Evolutionary conservation across 1,139 yeast genomes (phyloP), one percentile per base, ranked within the genome.

Genomic region (Sugiyamaella novakii): DNA sequence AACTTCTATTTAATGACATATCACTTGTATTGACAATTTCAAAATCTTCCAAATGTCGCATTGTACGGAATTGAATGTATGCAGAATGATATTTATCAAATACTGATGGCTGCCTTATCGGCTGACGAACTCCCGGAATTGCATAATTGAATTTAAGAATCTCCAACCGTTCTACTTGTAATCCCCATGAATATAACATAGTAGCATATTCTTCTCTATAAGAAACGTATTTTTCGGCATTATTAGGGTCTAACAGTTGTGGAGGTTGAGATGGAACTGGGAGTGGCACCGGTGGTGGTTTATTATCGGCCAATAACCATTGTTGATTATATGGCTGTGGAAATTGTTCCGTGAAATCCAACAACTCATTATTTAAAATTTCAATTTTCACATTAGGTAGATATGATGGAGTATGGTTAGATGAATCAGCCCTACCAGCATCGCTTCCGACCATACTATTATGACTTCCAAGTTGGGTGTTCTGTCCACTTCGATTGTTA

Each of bases 131-230:
- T 6, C 46, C 54, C 5, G 28, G 50, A 18, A 19, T 34, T 22
- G 40, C 40, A 36, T 78, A 78, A 59, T 86, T 87, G 61, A 84
- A 83, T 65, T 89, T 89, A 50, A 88, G 67, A 5, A 91, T 78
- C 60, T 91, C 92, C 28, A 87, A 79, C 31, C 96, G 69, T 57
- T 83, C 80, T 15, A 86, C 76, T 0, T 89, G 87, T 24, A 89
- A 72, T 0, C 92, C 94, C 98, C 98, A 91, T 34, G 77, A 68
- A 59, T 79, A 87, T 19, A 91, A 70, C 65, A 89, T 76, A n/a
- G 84, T 79, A 0, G 97, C 92, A 65, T 91, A 91, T 53, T 82
- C 84, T 27, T 77, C 75, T 36, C 96, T 70, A 64, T 85, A 87
- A 11, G 65, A 59, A 46, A 71, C 68, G 52, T 79, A 73, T 52